Conservation (phyloP, 2,329 filamentous ascomycete genomes). For the Diaporthe humulicola region DNA sequence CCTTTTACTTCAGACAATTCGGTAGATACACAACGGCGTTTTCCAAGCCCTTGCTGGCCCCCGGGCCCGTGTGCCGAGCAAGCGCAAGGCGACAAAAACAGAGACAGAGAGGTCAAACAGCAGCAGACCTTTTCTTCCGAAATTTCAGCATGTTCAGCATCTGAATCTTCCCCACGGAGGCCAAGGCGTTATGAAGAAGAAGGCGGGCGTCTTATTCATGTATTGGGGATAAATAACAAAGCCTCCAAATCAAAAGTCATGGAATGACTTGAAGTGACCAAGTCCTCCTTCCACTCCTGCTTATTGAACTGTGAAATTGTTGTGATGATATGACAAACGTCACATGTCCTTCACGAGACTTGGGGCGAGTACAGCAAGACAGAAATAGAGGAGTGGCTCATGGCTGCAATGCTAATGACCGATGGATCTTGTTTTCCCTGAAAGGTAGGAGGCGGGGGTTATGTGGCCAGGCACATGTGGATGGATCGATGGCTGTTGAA, state of each 20-base stretch:
- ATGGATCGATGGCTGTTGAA: not conserved
- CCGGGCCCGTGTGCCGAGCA: not conserved
- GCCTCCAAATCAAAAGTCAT: slow-evolving; percentile 19
- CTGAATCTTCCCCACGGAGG: slow-evolving; percentile 35
- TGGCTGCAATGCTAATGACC: too few relatives aligned
- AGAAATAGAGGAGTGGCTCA: not conserved
- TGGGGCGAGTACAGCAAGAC: not conserved
- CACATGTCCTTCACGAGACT: too few relatives aligned
- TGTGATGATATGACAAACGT: not conserved
- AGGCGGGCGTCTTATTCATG: slow-evolving; percentile 22
- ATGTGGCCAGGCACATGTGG: too few relatives aligned
- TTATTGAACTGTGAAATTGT: too few relatives aligned
- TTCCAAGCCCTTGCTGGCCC: not conserved
- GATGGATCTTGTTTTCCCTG: not conserved
- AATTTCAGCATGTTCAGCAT: slow-evolving; percentile 35
- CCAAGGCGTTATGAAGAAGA: slow-evolving; percentile 37
- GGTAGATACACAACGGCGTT: slow-evolving; percentile 25
- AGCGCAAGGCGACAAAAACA: slow-evolving; percentile 19
- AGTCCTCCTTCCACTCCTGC: not conserved
- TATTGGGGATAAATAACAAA: slow-evolving; percentile 34
- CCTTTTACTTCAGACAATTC: slow-evolving; percentile 18
- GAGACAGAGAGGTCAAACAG: slow-evolving; percentile 13
- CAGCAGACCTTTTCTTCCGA: slow-evolving; percentile 26
- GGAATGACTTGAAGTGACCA: not conserved
- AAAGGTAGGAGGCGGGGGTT: not conserved